These are phyloP conservation scores for Cardamine resedifolia DNA, from an alignment of 345 rosid genomes.

Conservation along the genomic window DNA sequence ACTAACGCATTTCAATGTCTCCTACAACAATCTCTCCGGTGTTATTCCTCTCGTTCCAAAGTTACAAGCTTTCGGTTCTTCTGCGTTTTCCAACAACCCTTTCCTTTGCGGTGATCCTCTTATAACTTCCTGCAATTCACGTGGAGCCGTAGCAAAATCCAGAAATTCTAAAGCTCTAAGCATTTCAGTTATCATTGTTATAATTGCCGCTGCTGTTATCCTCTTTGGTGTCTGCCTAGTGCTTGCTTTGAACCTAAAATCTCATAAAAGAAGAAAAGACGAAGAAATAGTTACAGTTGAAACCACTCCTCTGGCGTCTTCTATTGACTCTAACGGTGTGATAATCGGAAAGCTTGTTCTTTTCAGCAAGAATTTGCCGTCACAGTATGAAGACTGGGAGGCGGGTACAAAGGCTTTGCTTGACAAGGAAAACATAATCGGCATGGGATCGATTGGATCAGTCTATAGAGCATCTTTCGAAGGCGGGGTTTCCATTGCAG, in stretches of 20 bases:
- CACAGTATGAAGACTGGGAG: conserved; percentile 97
- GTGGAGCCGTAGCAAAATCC: conserved; percentile 34
- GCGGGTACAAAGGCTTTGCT: conserved; percentile 88
- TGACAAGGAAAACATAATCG: conserved; percentile 82
- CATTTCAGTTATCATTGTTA: conserved; percentile 78
- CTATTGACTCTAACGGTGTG: conserved; percentile 60
- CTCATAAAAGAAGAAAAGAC: conserved; percentile 53
- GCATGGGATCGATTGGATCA: conserved; percentile 84
- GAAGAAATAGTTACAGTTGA: conserved; percentile 55
- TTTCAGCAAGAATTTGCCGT: conserved; percentile 88
- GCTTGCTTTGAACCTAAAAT: conserved; percentile 74
- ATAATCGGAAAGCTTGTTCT: conserved; percentile 89
- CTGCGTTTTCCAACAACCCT: conserved; percentile 71
- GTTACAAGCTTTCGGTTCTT: conserved; percentile 60
- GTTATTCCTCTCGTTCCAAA: conserved; percentile 52
- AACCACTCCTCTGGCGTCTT: conserved; percentile 74
- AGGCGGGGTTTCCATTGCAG: conserved; percentile 88
- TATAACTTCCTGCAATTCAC: conserved; percentile 49
- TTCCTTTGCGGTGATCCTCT: conserved; percentile 82
- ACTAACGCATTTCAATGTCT: conserved; percentile 61
- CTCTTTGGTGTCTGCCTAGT: conserved; percentile 78
- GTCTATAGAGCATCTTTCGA: conserved; percentile 82
- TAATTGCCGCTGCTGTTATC: conserved; percentile 81
- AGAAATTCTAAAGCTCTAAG: conserved; percentile 55
- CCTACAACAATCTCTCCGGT: conserved; percentile 79